Evolutionary conservation across 1,139 yeast species (phyloP), one percentile per base, ranked within the genome.

Genomic region (Scheffersomyces segobiensis): DNA sequence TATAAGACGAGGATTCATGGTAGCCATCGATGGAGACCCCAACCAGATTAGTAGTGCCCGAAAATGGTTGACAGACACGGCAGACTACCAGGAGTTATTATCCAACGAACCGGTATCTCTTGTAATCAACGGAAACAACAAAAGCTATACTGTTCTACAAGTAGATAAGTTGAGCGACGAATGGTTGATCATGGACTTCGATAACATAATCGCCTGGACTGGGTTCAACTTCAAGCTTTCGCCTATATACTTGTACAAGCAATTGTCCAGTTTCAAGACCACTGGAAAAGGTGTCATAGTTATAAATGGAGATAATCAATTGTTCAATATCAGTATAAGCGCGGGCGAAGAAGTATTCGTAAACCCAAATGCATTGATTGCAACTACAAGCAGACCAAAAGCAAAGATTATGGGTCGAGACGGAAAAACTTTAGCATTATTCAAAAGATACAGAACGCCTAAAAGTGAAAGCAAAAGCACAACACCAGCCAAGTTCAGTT

Each of bases 11-110:
- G 80, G 79, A 1, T 65, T 76, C 0, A 62, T 77, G 51, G 66
- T 78, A 6, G 81, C 76, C 0, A 65, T 79, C 47, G 74, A 78
- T 61, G 82, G 81, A 2, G 74, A 76, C 49, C 54, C 72, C 19
- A 62, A 59, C 47, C 65, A 63, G 7, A 55, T 76, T 18, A 52
- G 65, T 52, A 61, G 67, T 55, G 46, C 55, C 14, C 54, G 61
- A 10, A 60, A 59, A 57, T 49, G 56, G 48, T 63, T 75, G 52
- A 64, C 64, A 18, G 59, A 59, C 12, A 53, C 58, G 21, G 61
- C 70, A 2, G 58, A 59, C 20, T 76, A 73, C 62, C 77, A 77
- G 58, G 68, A 72, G 52, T 60, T 77, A 46, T 63, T 62, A 48
- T 61, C 73, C 12, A 60, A 57, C 17, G 60, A 67, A 10, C 65